Conservation (phyloP, 2,329 filamentous ascomycete species). For the Drechslerella stenobrocha region DNA sequence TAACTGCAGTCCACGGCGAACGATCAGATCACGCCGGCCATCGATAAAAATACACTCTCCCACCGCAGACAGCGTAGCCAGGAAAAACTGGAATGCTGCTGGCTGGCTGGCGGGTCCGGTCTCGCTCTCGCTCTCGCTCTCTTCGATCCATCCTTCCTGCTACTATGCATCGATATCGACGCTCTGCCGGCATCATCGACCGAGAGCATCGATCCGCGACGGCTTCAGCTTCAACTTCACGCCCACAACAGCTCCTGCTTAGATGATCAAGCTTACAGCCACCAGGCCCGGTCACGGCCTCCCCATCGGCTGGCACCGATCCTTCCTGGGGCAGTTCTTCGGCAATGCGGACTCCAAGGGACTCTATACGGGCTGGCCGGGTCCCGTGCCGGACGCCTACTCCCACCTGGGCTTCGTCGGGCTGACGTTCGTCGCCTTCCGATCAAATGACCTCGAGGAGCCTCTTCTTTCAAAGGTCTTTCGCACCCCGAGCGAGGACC, state of each 20-base stretch:
- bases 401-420: conserved; percentile 34
- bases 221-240: no score
- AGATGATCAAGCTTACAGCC: not conserved
- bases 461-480: conserved; percentile 12
- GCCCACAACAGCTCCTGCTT: no score
- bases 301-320: conserved; percentile 46
- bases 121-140: not conserved
- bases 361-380: conserved; percentile 42
- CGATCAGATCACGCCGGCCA: not conserved
- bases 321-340: conserved; percentile 37
- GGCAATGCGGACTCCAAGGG: conserved; percentile 26
- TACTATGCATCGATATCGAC: not conserved
- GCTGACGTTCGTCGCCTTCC: conserved; percentile 29
- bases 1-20: conserved; percentile 1
- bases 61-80: not conserved
- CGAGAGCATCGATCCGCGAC: not conserved
- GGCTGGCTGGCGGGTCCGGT: conserved; percentile 4
- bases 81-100: not conserved
- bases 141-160: not conserved
- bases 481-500: conserved; percentile 28
- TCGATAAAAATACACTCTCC: not conserved
- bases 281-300: conserved; percentile 15
- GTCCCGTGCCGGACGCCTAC: conserved; percentile 37
- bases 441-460: conserved; percentile 16
- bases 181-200: not conserved